Conservation (phyloP, 2,329 filamentous ascomycete genomes). For the Calycina marina region DNA sequence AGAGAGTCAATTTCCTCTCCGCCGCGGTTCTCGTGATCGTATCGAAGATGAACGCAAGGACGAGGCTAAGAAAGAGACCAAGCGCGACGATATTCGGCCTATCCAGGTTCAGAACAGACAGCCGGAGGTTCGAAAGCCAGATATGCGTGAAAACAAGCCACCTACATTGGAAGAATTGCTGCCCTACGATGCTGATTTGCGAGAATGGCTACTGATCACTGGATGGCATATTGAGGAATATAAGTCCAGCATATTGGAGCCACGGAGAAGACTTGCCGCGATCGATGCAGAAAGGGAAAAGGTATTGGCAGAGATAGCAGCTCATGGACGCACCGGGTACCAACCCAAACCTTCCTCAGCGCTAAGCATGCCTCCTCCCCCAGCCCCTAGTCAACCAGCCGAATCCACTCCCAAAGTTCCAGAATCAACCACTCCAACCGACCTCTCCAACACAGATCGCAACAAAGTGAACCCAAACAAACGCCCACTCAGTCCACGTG, state of each 20-base stretch:
- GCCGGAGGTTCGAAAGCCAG: slow-evolving; percentile 2
- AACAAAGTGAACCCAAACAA: too few species aligned
- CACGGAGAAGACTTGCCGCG: slow-evolving; percentile 17
- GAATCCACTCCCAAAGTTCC: too few species aligned
- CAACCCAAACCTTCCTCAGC: background rate
- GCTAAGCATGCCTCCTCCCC: slow-evolving; percentile 15
- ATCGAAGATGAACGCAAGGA: slow-evolving; percentile 9
- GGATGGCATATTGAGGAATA: slow-evolving; percentile 23
- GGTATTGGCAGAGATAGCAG: slow-evolving; percentile 18
- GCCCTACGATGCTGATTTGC: slow-evolving; percentile 19
- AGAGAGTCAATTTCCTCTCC: slow-evolving; percentile 6
- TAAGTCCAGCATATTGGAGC: slow-evolving; percentile 19
- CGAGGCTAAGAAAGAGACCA: background rate
- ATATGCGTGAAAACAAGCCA: slow-evolving; percentile 6
- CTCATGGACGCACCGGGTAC: slow-evolving; percentile 11
- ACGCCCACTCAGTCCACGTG: too few species aligned
- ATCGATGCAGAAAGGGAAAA: slow-evolving; percentile 22
- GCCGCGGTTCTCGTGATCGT: slow-evolving; percentile 9
- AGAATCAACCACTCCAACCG: too few species aligned
- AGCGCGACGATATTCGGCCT: slow-evolving; percentile 1
- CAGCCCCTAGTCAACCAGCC: slow-evolving; percentile 11
- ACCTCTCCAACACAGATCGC: too few species aligned
- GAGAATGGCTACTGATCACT: slow-evolving; percentile 24
- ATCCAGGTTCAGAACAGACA: too few species aligned
- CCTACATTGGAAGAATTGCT: slow-evolving; percentile 16